Base-by-base conservation (phyloP, 2,329 filamentous ascomycete species). In the Lasiodiplodia gonubiensis region DNA sequence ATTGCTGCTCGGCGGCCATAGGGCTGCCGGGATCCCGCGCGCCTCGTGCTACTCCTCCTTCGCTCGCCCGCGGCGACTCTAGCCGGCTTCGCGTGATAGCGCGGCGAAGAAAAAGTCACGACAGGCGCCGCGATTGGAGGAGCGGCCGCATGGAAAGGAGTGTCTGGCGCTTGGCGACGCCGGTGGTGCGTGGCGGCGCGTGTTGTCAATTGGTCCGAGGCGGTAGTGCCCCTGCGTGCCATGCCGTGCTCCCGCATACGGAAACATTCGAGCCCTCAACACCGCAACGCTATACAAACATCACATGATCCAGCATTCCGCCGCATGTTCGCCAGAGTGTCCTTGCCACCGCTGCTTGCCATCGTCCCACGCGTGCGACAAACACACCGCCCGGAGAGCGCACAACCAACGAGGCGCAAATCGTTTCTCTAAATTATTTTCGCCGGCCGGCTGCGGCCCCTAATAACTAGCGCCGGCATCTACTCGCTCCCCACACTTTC, bases 21-120 rank as follows among this genome's bases (percentile, higher is more conserved):
- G 57, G 59, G 59, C 59, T 63, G 59, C n/a, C 57, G 57, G 57
- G 57, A 60, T 60, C 25, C 18, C 39, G 39, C 25, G n/a, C 39
- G 39, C 35, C 33, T 21, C 53, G n/a, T 46, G 30, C 55, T 37
- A 21, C 42, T 51, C 59, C 27, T 48, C 21, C 59, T 16, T 14
- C n/a, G 30, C 37, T 60, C 55, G 55, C 30, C n/a, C 55, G 30
- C 54, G 35, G 35, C 35, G 35, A 14, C 48, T 42, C 39, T 35
- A 42, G 57, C 57, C 42, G 7, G 42, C 39, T 6, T n/a, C 3
- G 11, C 12, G 35, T 42, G 59, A 46, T 37, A 23, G 10, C 12
- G 46, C 27, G 27, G n/a, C 30, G 16, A 63, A 51, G 49, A 46
- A 63, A 63, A 63, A 46, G 18, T 37, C 27, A 14, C 46, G 42